These are phyloP conservation scores for Gracilariopsis chorda DNA, from an alignment of 23 red algal genomes.

Conservation along the genomic window DNA sequence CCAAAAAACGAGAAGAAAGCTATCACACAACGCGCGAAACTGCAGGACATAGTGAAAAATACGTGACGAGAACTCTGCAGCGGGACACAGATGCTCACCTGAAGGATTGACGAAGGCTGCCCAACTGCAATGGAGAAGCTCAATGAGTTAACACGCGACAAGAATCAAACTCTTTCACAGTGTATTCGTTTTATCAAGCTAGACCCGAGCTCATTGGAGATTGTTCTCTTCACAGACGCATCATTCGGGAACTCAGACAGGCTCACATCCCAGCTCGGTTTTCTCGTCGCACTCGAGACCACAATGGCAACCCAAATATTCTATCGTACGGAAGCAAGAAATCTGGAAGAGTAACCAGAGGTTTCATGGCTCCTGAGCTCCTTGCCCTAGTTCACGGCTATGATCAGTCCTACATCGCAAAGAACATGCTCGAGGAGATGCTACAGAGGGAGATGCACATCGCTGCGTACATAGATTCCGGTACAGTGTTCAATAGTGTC, in stretches of 20 bases:
- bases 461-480: constrained; percentile 7
- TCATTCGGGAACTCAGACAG: background rate
- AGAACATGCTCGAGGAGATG: background rate
- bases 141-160: no score
- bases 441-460: background rate
- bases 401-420: background rate
- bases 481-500: background rate
- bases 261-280: background rate
- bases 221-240: background rate
- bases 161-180: no score
- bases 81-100: no score
- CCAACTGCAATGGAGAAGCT: no score
- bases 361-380: background rate
- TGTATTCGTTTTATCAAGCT: no score
- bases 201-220: no score
- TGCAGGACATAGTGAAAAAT: no score
- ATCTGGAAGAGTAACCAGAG: background rate
- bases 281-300: background rate
- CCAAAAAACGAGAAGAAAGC: no score
- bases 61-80: no score
- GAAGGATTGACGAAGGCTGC: no score
- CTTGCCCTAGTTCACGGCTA: background rate
- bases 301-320: background rate
- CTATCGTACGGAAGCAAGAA: background rate
- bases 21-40: no score